Conservation (phyloP, 352 stramenopile genomes). For the Phytophthora tentaculata region DNA sequence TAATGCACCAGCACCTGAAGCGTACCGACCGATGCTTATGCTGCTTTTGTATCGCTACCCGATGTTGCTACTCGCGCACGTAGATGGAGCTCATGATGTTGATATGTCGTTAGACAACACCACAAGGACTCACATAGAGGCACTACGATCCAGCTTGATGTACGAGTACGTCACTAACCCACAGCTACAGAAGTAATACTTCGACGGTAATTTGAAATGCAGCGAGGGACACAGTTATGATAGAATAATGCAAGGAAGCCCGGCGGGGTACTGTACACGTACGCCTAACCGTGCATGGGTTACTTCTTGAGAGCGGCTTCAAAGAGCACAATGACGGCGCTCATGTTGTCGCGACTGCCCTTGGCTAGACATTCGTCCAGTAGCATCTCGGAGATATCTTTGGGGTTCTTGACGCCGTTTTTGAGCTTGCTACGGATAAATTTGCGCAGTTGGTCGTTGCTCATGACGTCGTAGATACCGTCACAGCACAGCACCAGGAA, state of each 20-base stretch:
- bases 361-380: conserved; percentile 85
- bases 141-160: conserved; percentile 53
- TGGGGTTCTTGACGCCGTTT: conserved; percentile 48
- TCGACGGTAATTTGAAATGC: too few species aligned
- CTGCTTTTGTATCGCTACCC: conserved; percentile 40
- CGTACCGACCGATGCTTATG: conserved; percentile 50
- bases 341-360: conserved; percentile 90
- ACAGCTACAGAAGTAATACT: conserved; percentile 16
- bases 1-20: conserved; percentile 32
- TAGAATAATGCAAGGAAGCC: conserved; percentile 34
- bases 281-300: conserved; percentile 6
- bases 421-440: conserved; percentile 88
- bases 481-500: conserved; percentile 94
- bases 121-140: conserved; percentile 30
- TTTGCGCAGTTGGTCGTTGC: conserved; percentile 92
- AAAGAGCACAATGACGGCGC: conserved; percentile 84
- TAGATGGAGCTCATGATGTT: conserved; percentile 20
- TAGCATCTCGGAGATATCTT: conserved; percentile 77
- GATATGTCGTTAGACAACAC: conserved; percentile 1
- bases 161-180: conserved; percentile 59
- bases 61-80: conserved; percentile 30
- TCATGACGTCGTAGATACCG: conserved; percentile 96
- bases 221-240: conserved; percentile 26
- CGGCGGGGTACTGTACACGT: background rate
- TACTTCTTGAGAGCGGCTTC: conserved; percentile 46